These are phyloP conservation scores for Spathaspora boniae DNA, from an alignment of 805 yeast genomes.

Conservation along the genomic window DNA sequence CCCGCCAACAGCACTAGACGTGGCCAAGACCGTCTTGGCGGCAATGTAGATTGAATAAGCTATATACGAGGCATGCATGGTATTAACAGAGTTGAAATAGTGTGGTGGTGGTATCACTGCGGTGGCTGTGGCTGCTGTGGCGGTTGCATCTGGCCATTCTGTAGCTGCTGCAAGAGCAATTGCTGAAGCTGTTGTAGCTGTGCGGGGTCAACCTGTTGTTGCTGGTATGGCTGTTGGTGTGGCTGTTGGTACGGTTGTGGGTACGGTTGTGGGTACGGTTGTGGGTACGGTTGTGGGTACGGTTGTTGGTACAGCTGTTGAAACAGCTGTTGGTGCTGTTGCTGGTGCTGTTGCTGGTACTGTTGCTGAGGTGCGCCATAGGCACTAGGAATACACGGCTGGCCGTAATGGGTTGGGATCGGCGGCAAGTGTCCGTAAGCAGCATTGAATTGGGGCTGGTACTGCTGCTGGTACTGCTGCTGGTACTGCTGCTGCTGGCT, in stretches of 20 bases:
- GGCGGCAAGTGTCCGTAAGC: slow-evolving; percentile 3
- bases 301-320: slow-evolving; percentile 4
- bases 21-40: slow-evolving; percentile 40
- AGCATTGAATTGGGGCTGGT: slow-evolving; percentile 1
- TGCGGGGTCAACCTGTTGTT: slow-evolving; percentile 9
- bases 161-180: slow-evolving; percentile 12
- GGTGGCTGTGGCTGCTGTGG: slow-evolving; percentile 3
- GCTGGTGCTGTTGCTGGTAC: slow-evolving; percentile 8
- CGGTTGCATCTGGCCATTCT: slow-evolving; percentile 22
- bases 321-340: slow-evolving; percentile 7
- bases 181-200: slow-evolving; percentile 9
- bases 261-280: slow-evolving; percentile 10
- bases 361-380: slow-evolving; percentile 3
- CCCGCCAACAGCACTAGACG: slow-evolving; percentile 53
- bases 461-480: slow-evolving; percentile 2
- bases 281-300: slow-evolving; percentile 9
- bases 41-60: slow-evolving; percentile 5
- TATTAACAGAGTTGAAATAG: background rate
- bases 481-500: slow-evolving; percentile 12
- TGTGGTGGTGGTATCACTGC: background rate
- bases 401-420: slow-evolving; percentile 8
- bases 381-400: slow-evolving; percentile 14
- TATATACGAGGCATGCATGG: slow-evolving; percentile 5
- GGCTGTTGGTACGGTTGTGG: slow-evolving; percentile 17
- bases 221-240: slow-evolving; percentile 23